Evolutionary conservation across 352 stramenopile species (phyloP).

Genomic region (Aphanomyces invadans): DNA sequence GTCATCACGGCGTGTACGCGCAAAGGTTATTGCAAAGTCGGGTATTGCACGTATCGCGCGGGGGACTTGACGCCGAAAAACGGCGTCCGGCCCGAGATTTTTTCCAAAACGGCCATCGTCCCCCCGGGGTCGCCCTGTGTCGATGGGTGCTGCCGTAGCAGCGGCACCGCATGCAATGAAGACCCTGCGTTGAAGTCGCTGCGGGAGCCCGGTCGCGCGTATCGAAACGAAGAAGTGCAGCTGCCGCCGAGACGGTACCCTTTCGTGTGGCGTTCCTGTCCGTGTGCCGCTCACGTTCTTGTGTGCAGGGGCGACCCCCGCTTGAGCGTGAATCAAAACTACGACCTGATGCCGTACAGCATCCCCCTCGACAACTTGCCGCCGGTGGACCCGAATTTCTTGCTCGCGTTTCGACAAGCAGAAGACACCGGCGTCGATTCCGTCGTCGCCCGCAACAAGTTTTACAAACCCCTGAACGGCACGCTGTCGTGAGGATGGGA

Average conservation of each 20-base stretch:
- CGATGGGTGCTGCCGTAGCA: constrained; percentile 47
- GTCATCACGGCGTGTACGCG: constrained; percentile 60
- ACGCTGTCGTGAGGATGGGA: too few relatives aligned
- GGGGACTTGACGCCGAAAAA: constrained; percentile 49
- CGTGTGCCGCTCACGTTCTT: constrained; percentile 4
- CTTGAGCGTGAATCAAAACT: constrained; percentile 63
- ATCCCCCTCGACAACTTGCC: constrained; percentile 56
- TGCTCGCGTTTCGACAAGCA: background rate
- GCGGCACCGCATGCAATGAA: constrained; percentile 34
- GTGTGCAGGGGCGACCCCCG: constrained; percentile 46
- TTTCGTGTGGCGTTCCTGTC: background rate
- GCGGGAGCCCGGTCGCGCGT: constrained; percentile 36
- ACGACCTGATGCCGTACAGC: constrained; percentile 71
- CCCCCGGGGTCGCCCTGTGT: constrained; percentile 51
- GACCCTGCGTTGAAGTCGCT: constrained; percentile 41
- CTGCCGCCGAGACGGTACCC: constrained; percentile 54
- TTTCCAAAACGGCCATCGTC: constrained; percentile 43
- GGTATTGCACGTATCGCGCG: constrained; percentile 54
- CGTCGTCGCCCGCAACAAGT: too few relatives aligned
- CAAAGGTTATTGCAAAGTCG: constrained; percentile 73
- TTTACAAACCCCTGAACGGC: too few relatives aligned
- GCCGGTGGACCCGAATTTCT: background rate
- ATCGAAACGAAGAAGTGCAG: constrained; percentile 46
- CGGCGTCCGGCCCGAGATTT: constrained; percentile 53
- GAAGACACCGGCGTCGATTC: background rate